These are phyloP conservation scores for Eucalyptus marginata DNA, from an alignment of 345 rosid species.

Conservation along the genomic window DNA sequence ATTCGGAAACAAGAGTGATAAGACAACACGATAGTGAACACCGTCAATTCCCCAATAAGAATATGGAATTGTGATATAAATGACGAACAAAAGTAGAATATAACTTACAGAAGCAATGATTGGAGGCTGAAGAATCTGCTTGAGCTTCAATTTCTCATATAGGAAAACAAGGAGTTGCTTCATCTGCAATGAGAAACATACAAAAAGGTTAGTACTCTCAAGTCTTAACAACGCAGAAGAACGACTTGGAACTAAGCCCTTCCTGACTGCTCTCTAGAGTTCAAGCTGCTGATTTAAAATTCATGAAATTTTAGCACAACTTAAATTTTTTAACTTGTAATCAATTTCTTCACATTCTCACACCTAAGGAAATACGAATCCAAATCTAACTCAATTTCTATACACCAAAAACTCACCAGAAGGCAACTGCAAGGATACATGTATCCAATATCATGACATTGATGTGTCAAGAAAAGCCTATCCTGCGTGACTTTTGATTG, in stretches of 20 bases:
- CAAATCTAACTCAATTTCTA: neutral
- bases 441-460: neutral
- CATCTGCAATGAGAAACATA: constrained; percentile 36
- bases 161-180: constrained; percentile 34
- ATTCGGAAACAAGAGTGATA: neutral
- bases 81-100: neutral
- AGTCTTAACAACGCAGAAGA: neutral
- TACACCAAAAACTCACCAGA: neutral
- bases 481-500: neutral
- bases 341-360: neutral
- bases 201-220: neutral
- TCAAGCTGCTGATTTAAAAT: neutral
- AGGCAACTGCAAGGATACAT: neutral
- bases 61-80: neutral
- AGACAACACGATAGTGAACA: neutral
- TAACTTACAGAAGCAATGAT: constrained; percentile 88
- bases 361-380: neutral
- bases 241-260: neutral
- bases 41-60: neutral
- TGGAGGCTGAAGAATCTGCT: constrained; percentile 93
- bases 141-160: constrained; percentile 81
- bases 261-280: neutral
- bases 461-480: neutral
- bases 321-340: neutral
- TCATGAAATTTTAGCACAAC: neutral